Evolutionary conservation across 495 filamentous ascomycete genomes (phyloP).

Genomic region (Trichoderma virens): DNA sequence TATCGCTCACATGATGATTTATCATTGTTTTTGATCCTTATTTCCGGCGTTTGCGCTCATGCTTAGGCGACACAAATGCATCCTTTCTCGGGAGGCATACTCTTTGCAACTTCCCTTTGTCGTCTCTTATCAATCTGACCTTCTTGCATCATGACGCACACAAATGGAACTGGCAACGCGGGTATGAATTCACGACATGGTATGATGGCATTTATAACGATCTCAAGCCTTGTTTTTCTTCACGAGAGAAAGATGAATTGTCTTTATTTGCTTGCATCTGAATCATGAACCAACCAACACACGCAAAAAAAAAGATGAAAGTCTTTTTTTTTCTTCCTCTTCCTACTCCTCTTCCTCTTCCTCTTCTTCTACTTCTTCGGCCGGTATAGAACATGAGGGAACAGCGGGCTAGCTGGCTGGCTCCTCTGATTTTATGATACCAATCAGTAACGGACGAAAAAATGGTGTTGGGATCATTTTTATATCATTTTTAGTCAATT

Average conservation of each 20-base stretch:
- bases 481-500: not conserved
- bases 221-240: not conserved
- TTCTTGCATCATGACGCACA: not conserved
- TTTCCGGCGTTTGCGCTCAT: not conserved
- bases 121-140: not conserved
- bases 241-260: not conserved
- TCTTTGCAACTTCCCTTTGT: not conserved
- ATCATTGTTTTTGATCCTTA: not conserved
- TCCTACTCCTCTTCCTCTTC: not conserved
- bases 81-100: not conserved
- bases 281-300: not conserved
- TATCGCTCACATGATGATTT: not conserved
- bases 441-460: slow-evolving; percentile 3
- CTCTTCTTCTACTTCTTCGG: not conserved
- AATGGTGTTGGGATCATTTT: not conserved
- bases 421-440: slow-evolving; percentile 8
- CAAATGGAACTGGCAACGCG: not conserved
- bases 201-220: slow-evolving; percentile 2
- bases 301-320: not conserved
- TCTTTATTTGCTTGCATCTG: not conserved
- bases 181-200: slow-evolving; percentile 1
- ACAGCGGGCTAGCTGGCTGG: slow-evolving; percentile 5
- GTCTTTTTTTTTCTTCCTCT: not conserved
- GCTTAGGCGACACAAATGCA: not conserved
- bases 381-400: slow-evolving; percentile 7